Base-by-base conservation (phyloP, 352 stramenopile genomes). In the Globisporangium irregulare region DNA sequence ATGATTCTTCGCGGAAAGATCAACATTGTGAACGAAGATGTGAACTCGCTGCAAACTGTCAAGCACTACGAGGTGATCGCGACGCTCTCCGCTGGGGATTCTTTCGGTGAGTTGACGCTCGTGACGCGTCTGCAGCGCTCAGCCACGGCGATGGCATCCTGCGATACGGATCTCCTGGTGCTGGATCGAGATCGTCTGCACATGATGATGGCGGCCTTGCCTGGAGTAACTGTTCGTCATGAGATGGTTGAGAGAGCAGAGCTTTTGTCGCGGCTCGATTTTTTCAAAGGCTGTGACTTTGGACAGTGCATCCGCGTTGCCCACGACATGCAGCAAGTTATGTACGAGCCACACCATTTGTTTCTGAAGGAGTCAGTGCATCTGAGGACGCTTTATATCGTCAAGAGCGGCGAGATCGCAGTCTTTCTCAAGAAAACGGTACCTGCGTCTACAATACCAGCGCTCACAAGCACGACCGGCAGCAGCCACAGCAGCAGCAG, bases 21-120 rank as follows among this genome's bases (percentile, higher is more conserved):
- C 58, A 79, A 84, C 58, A 91, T 94, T 27, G 86, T 94, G 53
- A 91, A 91, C 25, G 86, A 94, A 69, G 82, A 93, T 58, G 66
- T 86, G 1, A 78, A 68, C 14, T 71, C 70, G 6, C 36, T 68
- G 6, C 72, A 76, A 56, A 66, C 66, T 5, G 64, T 84, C 15
- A 83, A 81, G 53, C 72, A 81, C 41, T 76, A 85, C 62, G 83
- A 92, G 18, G 70, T 94, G 5, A 74, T 94, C 15, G 86, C 79
- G 6, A 92, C 84, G 20, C 74, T 94, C 5, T 79, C 75, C 0
- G 81, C 82, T 4, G 86, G 86, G 12, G 83, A 86, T 41, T 90
- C 81, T 18, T 90, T 94, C 22, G 86, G 86, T 5, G 86, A 94
- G 63, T 51, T 94, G 4, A 85, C 81, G 22, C 78, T 94, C 36